A percentile compares a stretch with the other conserved stretches of the same genome.
Evolutionary conservation across 208 protist species (phyloP).

Genomic region (Trypanosoma cruzi): DNA sequence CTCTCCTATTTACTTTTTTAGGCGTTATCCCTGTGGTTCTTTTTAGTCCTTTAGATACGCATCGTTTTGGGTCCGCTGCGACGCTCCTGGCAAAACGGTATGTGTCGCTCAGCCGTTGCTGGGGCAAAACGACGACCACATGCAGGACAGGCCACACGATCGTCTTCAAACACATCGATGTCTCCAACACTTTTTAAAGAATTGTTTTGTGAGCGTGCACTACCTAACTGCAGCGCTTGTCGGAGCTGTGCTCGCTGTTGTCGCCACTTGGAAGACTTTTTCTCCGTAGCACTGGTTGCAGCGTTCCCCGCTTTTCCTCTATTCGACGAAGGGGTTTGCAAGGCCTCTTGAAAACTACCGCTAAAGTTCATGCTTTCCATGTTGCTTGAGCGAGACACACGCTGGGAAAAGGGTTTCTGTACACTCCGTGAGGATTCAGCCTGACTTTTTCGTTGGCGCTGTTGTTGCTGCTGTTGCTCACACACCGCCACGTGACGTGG

Average conservation of each 20-base stretch:
- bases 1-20: slow-evolving; percentile 6
- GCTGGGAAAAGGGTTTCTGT: slow-evolving; percentile 8
- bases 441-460: background rate
- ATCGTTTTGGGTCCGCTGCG: slow-evolving; percentile 1
- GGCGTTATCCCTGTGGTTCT: background rate
- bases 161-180: slow-evolving; percentile 31
- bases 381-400: slow-evolving; percentile 7
- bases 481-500: slow-evolving; percentile 62
- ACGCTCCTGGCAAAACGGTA: slow-evolving; percentile 39
- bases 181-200: slow-evolving; percentile 5
- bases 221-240: slow-evolving; percentile 23
- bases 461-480: slow-evolving; percentile 27
- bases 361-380: slow-evolving; percentile 12
- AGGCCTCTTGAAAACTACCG: background rate
- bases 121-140: slow-evolving; percentile 51
- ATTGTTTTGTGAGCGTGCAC: background rate
- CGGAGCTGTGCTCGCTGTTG: slow-evolving; percentile 48
- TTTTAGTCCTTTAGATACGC: slow-evolving; percentile 9
- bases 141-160: slow-evolving; percentile 48
- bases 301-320: slow-evolving; percentile 6
- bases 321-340: slow-evolving; percentile 1
- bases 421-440: background rate
- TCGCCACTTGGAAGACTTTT: slow-evolving; percentile 29
- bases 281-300: background rate
- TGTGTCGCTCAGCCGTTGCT: slow-evolving; percentile 45